Conservation (phyloP, 768 basidiomycete species). For the Boletus rubescentipes region DNA sequence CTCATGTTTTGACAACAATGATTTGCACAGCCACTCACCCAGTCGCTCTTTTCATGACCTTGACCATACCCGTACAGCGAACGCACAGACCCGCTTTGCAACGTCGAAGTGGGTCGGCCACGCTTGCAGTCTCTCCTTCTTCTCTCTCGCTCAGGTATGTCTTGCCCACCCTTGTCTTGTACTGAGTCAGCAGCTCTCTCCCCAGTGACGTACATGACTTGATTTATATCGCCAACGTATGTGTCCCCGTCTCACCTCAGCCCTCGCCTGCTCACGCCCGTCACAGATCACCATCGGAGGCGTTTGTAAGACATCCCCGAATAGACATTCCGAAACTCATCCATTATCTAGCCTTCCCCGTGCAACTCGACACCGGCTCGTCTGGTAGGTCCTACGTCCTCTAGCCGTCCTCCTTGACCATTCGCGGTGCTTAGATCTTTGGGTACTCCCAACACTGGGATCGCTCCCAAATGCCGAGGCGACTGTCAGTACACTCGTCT, state of each 20-base stretch:
- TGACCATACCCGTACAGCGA: conserved; percentile 49
- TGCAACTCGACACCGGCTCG: conserved; percentile 85
- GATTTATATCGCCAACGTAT: conserved; percentile 75
- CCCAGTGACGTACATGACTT: conserved; percentile 70
- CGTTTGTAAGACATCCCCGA: conserved; percentile 39
- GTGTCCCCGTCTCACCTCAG: conserved; percentile 22
- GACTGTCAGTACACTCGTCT: conserved; percentile 42
- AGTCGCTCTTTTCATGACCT: conserved; percentile 35
- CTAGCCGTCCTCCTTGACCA: neutral
- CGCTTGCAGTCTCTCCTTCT: conserved; percentile 24
- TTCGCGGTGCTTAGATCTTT: conserved; percentile 53
- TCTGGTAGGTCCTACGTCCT: conserved; percentile 19
- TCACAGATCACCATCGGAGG: conserved; percentile 66
- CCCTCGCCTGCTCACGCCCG: conserved; percentile 1
- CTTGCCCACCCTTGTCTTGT: neutral
- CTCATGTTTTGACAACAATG: neutral
- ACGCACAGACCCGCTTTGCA: conserved; percentile 36
- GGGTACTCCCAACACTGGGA: conserved; percentile 51
- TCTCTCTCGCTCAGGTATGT: conserved; percentile 25
- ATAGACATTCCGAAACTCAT: neutral
- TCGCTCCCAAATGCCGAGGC: conserved; percentile 49
- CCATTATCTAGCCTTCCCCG: conserved; percentile 51
- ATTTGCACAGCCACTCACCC: conserved; percentile 20
- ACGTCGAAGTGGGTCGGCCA: conserved; percentile 37
- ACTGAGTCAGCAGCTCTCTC: conserved; percentile 15